Evolutionary conservation across 2,329 filamentous ascomycete genomes (phyloP), one percentile per base, ranked within the genome.

Genomic region (Delphinella strobiligena): DNA sequence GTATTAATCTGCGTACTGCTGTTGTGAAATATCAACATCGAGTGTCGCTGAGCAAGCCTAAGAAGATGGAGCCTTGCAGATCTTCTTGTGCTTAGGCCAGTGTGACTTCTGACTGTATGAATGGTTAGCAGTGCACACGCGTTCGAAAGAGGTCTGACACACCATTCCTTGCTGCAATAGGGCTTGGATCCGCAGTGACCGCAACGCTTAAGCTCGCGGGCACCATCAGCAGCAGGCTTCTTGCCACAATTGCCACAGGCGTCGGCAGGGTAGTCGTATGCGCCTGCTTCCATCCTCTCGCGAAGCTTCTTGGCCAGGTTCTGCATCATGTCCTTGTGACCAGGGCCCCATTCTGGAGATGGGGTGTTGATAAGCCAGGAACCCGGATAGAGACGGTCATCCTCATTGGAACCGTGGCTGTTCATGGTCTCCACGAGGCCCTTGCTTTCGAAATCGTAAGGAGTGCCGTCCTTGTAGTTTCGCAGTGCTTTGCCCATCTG

Each of bases 221-320:
- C 18, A 29, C 35, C 35, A 11, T 35, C 31, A 2, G 9, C 31
- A 9, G 18, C 17, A 19, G 31, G 18, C 12, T 36, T 22, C n/a
- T 29, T 29, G 14, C 38, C 38, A 22, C 33, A 41, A 19, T 36
- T 9, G 4, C 38, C 38, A 16, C 38, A 41, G 3, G 24, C 32
- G 10, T 41, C 14, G n/a, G 36, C 32, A 4, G 38, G 22, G n/a
- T 30, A 17, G 7, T 41, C 38, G n/a, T 19, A 31, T 8, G 31
- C 33, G 5, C 38, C 38, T 18, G 33, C 32, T 5, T 7, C 27
- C 3, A 7, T 7, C 27, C 33, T 18, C 33, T 36, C 34, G 9
- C 22, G 10, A 24, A 36, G 5, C 14, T 35, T n/a, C 17, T 35
- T 12, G 2, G 34, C 14, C 5, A 15, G 12, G 10, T 29, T 19